Conservation (phyloP, 2,329 filamentous ascomycete genomes). For the Samsoniella hepiali region DNA sequence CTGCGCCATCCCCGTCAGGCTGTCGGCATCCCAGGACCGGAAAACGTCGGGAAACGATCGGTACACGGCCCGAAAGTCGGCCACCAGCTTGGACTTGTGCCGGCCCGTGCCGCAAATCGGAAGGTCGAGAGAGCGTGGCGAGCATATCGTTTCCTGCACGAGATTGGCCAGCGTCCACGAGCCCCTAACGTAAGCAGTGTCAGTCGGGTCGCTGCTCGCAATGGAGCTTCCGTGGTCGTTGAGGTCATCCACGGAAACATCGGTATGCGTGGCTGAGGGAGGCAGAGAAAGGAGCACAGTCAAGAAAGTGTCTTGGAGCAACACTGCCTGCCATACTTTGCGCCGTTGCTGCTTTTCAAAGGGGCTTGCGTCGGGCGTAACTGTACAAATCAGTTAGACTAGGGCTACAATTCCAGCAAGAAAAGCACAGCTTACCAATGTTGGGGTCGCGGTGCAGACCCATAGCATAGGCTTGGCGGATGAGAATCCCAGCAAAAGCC, state of each 20-base stretch:
- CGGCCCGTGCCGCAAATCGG: conserved; percentile 66
- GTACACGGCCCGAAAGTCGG: conserved; percentile 68
- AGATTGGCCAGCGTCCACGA: conserved; percentile 78
- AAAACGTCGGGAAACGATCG: conserved; percentile 70
- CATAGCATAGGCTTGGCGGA: conserved; percentile 78
- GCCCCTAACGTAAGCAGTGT: conserved; percentile 68
- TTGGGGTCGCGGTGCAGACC: conserved; percentile 77
- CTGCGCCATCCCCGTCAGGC: conserved; percentile 54
- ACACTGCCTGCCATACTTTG: conserved; percentile 78
- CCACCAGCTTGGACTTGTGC: conserved; percentile 67
- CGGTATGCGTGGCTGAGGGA: conserved; percentile 74
- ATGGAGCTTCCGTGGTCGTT: conserved; percentile 58
- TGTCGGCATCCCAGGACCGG: conserved; percentile 62
- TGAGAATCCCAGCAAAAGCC: conserved; percentile 74
- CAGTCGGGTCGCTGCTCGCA: conserved; percentile 59
- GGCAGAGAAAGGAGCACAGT: conserved; percentile 75
- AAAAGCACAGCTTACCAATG: conserved; percentile 45
- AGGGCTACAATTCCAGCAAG: not conserved
- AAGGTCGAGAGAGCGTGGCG: conserved; percentile 67
- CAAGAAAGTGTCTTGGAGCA: conserved; percentile 77
- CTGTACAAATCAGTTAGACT: conserved; percentile 29
- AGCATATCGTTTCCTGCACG: conserved; percentile 73
- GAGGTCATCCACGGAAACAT: conserved; percentile 72
- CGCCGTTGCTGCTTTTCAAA: conserved; percentile 76
- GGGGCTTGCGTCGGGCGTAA: conserved; percentile 60